A percentile compares a stretch with the other conserved stretches of the same genome.
phyloP scores from a whole-genome alignment of 768 basidiomycete genomes.

The Trametes meyenii region DNA sequence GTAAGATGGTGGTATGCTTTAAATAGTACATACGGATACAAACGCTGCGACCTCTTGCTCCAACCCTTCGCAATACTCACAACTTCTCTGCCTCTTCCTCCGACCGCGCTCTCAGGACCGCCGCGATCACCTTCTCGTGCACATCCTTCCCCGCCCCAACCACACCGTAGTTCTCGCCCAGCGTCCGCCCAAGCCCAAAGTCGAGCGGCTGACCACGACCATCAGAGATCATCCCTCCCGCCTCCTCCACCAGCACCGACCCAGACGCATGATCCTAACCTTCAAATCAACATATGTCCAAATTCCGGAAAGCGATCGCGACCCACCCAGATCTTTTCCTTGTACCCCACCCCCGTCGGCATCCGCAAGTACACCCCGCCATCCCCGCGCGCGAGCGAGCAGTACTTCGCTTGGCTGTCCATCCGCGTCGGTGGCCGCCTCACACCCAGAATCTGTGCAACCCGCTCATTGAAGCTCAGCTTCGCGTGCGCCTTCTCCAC shows the following conservation, averaged over 20 bases:
- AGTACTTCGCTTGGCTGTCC: constrained; percentile 96
- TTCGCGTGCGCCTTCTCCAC: constrained; percentile 92
- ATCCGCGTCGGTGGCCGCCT: constrained; percentile 72
- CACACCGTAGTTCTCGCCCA: constrained; percentile 87
- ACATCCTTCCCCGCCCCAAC: constrained; percentile 78
- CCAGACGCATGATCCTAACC: constrained; percentile 89
- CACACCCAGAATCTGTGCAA: constrained; percentile 69
- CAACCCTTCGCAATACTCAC: no score
- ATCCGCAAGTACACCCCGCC: constrained; percentile 82
- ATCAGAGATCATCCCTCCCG: constrained; percentile 88
- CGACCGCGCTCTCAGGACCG: constrained; percentile 62
- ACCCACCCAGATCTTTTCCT: constrained; percentile 94
- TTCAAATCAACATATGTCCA: not conserved
- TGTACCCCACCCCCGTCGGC: constrained; percentile 77
- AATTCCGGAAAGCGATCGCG: not conserved
- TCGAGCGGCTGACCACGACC: constrained; percentile 77
- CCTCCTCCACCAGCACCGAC: constrained; percentile 80
- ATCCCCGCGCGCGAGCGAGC: constrained; percentile 82
- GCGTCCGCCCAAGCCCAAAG: constrained; percentile 84
- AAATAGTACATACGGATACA: no score
- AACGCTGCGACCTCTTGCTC: no score
- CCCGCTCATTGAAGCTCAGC: constrained; percentile 76
- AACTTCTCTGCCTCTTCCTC: constrained; percentile 26
- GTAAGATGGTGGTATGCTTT: no score
- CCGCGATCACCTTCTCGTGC: constrained; percentile 70